Evolutionary conservation across 768 basidiomycete species (phyloP).

Genomic region (Fomitopsis serialis): DNA sequence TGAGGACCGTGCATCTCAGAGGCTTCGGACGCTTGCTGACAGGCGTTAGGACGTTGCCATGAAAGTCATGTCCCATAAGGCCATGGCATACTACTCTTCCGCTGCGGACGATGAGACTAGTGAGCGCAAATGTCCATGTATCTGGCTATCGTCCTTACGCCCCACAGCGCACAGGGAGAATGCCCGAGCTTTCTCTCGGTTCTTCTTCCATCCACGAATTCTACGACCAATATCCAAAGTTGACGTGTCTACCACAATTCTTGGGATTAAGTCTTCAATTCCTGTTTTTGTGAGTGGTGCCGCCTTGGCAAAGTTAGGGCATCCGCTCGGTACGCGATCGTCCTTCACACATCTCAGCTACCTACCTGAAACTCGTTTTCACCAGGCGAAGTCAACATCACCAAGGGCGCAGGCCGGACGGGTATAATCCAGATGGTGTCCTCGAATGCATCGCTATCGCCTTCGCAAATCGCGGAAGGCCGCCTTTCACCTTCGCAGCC

Average conservation of each 20-base stretch:
- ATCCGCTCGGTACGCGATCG: slow-evolving; percentile 54
- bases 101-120: slow-evolving; percentile 82
- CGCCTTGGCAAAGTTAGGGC: slow-evolving; percentile 80
- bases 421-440: slow-evolving; percentile 86
- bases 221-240: slow-evolving; percentile 61
- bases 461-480: slow-evolving; percentile 53
- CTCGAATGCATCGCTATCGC: slow-evolving; percentile 68
- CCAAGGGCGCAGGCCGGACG: slow-evolving; percentile 56
- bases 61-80: slow-evolving; percentile 66
- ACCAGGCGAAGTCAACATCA: slow-evolving; percentile 77
- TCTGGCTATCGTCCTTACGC: neutral
- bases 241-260: slow-evolving; percentile 67
- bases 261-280: slow-evolving; percentile 64
- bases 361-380: neutral
- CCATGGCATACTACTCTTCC: slow-evolving; percentile 80
- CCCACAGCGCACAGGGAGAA: slow-evolving; percentile 59
- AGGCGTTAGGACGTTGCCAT: slow-evolving; percentile 57
- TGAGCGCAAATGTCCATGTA: slow-evolving; percentile 27
- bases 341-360: neutral
- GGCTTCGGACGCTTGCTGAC: neutral
- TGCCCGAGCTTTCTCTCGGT: slow-evolving; percentile 71
- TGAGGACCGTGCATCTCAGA: slow-evolving; percentile 17
- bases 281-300: slow-evolving; percentile 84
- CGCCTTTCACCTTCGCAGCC: slow-evolving; percentile 49
- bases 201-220: slow-evolving; percentile 85